Percentiles rank a stretch among this genome's conserved stretches.
phyloP scores from a whole-genome alignment of 1,139 yeast genomes.

The Pichia sp. region DNA sequence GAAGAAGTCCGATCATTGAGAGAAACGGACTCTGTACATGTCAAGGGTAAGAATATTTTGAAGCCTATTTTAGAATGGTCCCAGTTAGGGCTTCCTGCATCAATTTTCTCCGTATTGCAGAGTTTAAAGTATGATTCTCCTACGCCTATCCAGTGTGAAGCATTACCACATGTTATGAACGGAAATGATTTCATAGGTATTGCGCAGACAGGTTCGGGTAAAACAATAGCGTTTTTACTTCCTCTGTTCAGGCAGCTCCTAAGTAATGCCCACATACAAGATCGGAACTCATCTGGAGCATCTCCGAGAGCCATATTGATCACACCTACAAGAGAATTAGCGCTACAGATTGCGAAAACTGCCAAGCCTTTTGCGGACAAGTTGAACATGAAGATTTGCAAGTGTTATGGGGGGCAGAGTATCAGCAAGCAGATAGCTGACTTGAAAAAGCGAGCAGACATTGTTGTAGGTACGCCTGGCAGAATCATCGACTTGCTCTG shows the following conservation, averaged over 20 bases:
- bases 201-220: conserved; percentile 96
- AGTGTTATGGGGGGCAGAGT: conserved; percentile 95
- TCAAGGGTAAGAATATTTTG: conserved; percentile 56
- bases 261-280: conserved; percentile 19
- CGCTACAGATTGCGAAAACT: conserved; percentile 76
- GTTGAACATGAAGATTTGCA: conserved; percentile 51
- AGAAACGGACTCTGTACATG: conserved; percentile 56
- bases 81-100: conserved; percentile 70
- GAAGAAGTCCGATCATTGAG: conserved; percentile 57
- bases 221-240: conserved; percentile 80
- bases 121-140: conserved; percentile 52
- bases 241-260: conserved; percentile 83
- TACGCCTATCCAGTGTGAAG: conserved; percentile 87
- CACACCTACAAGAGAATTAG: conserved; percentile 92
- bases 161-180: conserved; percentile 84
- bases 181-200: conserved; percentile 91
- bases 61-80: conserved; percentile 75
- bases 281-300: conserved; percentile 28
- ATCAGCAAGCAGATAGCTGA: conserved; percentile 79
- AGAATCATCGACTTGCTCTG: conserved; percentile 84
- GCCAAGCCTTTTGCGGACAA: conserved; percentile 53
- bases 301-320: conserved; percentile 81
- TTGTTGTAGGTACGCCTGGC: conserved; percentile 94
- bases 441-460: conserved; percentile 71
- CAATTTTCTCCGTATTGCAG: conserved; percentile 48